Percentiles rank a stretch among this genome's conserved stretches.
Conservation (phyloP, 495 filamentous ascomycete species). For the Echria macrotheca region DNA sequence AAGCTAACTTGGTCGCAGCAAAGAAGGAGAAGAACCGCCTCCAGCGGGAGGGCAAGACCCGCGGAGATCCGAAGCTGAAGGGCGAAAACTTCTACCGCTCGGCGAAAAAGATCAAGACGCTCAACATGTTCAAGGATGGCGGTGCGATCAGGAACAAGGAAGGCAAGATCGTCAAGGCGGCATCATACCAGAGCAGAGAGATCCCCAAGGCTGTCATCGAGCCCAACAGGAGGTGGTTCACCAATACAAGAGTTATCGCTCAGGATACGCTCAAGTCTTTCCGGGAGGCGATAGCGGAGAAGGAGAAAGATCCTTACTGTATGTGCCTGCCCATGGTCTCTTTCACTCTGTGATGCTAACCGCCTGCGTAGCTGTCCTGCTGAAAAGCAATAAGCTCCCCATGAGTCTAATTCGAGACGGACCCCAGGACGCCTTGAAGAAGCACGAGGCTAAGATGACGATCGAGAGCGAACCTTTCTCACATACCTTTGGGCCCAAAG, state of each 20-base stretch:
- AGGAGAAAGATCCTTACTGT: conserved; percentile 83
- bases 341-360: too few relatives aligned
- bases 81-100: conserved; percentile 61
- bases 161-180: conserved; percentile 73
- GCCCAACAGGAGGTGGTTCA: conserved; percentile 78
- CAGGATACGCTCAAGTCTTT: conserved; percentile 69
- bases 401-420: conserved; percentile 36
- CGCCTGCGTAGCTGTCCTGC: too few relatives aligned
- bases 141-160: conserved; percentile 67
- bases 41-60: conserved; percentile 69
- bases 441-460: conserved; percentile 90
- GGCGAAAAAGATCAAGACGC: conserved; percentile 78
- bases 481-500: conserved; percentile 91
- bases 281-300: conserved; percentile 86
- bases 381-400: conserved; percentile 80
- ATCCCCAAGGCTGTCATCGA: conserved; percentile 81
- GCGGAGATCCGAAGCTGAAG: conserved; percentile 84
- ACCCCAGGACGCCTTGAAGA: conserved; percentile 76
- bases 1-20: too few relatives aligned
- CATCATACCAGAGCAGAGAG: conserved; percentile 70
- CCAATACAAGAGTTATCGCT: conserved; percentile 54
- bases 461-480: conserved; percentile 80
- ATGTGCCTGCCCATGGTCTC: too few relatives aligned
- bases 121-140: conserved; percentile 83
- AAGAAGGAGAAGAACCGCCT: conserved; percentile 89